Base-by-base conservation (phyloP, 169 alveolate species). In the Perkinsus marinus region DNA sequence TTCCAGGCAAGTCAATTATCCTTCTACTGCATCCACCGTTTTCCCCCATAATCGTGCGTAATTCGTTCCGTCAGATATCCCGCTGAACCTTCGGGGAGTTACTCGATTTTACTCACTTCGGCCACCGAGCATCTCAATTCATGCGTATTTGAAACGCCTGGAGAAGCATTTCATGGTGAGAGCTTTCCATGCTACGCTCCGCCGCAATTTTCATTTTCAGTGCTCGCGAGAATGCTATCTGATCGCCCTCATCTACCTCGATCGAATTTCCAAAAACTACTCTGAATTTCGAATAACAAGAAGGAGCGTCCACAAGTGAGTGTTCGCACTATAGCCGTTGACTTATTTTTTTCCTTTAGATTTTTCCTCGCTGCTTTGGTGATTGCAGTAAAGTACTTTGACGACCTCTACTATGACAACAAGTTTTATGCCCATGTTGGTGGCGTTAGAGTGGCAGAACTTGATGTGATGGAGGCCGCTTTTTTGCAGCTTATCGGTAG, bases 331-430 rank as follows among this genome's bases (percentile, higher is more conserved):
- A 57, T 6, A 7, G 22, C 79, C 3, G 37, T 26, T 2, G 3
- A 2, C 34, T n/a, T n/a, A n/a, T 0, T 13, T 57, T n/a, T n/a
- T 26, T 26, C 37, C 79, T 16, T 57, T 16, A 57, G 79, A 57
- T 57, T 57, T 57, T 57, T 57, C 79, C 79, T 57, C 79, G 22
- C 79, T 57, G 79, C 79, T 13, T 16, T 57, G 5, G 79, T 96
- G 96, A 95, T 97, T 17, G 96, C 99, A 38, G 98, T 98, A 34
- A 98, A 98, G 96, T 98, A 96, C 95, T 96, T 94, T 91, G 99
- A 97, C 92, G 99, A 98, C 91, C 93, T 95, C 39, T 98, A 94
- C 94, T 98, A 96, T 94, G 95, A 97, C 39, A 98, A 97, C 94
- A 92, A 94, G 69, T 96, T 93, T 92, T 97, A 97, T 92, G 98